Base-by-base conservation (phyloP, 2,329 filamentous ascomycete species). In the Apiospora rasikravindrae region DNA sequence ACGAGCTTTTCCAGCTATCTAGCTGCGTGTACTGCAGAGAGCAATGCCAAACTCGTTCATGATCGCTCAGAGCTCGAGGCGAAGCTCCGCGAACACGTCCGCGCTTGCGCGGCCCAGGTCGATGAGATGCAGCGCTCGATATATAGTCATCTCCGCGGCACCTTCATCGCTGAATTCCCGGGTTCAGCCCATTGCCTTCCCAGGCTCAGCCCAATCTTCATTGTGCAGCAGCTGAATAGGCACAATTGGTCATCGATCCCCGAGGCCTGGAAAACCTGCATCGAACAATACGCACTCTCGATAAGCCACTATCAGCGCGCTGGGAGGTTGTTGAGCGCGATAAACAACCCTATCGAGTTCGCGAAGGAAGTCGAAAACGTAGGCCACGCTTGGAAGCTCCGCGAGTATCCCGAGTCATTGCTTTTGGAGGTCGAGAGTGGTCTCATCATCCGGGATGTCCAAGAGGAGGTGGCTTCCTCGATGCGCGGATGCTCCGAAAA, bases 371-470 rank as follows among this genome's bases (percentile, higher is more conserved):
- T 87, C 0, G 53, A 75, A 2, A 91, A 90, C 71, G 22, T 74
- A 0, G 91, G 90, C 0, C 89, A 91, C 73, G 88, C 87, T 13
- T 93, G 91, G 89, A 75, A 86, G 7, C 86, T 87, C 0, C 13
- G 77, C 0, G 73, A 87, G 0, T 81, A 83, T 49, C 90, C 91
- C 0, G 91, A 94, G 29, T 90, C 84, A 73, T 81, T 94, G 0
- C 80, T 94, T 0, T 73, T 94, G 0, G 91, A 94, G 77, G 82
- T 91, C 0, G 91, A 94, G 70, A 89, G 85, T 45, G 85, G 86
- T 0, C 83, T 94, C 1, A 76, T 90, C 11, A 90, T 94, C 11
- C 86, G 93, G 0, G 77, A 83, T 0, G 86, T 89, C 0, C 91
- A 94, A 76, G 83, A 86, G 2, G 77, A 86, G 1, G 89, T 94